Evolutionary conservation across 768 basidiomycete species (phyloP).

Genomic region (Psilocybe tampanensis): DNA sequence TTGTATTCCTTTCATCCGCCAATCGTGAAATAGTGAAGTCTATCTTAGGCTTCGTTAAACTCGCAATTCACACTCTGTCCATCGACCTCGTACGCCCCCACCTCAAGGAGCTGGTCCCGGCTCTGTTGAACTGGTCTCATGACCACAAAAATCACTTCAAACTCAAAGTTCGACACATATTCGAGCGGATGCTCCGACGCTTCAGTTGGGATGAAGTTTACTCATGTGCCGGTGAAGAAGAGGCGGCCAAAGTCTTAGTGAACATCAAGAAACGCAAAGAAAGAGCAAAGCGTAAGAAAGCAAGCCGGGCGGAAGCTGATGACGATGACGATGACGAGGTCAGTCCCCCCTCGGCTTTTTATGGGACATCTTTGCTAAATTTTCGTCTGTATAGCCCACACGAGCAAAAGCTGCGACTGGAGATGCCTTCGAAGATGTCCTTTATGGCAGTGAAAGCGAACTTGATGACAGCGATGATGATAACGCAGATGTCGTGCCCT

Average conservation of each 20-base stretch:
- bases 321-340: conserved; percentile 52
- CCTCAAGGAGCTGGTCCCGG: conserved; percentile 77
- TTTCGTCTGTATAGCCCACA: conserved; percentile 35
- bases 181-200: conserved; percentile 91
- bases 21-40: conserved; percentile 99
- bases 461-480: conserved; percentile 73
- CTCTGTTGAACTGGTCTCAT: conserved; percentile 88
- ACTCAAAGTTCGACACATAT: conserved; percentile 93
- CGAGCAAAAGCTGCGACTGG: conserved; percentile 59
- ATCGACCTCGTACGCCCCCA: conserved; percentile 73
- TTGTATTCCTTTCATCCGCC: conserved; percentile 89
- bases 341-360: not conserved
- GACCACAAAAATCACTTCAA: conserved; percentile 99
- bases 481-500: conserved; percentile 29
- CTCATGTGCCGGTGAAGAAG: conserved; percentile 71
- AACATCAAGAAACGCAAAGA: conserved; percentile 98
- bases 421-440: conserved; percentile 94
- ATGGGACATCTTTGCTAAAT: conserved; percentile 2
- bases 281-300: conserved; percentile 87
- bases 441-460: conserved; percentile 97
- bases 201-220: conserved; percentile 89
- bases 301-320: conserved; percentile 56
- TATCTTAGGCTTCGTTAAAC: conserved; percentile 91
- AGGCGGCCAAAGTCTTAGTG: conserved; percentile 84
- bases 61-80: conserved; percentile 86